Evolutionary conservation across 306 rosid genomes (phyloP).

Genomic region (Trichosanthes cucumerina): DNA sequence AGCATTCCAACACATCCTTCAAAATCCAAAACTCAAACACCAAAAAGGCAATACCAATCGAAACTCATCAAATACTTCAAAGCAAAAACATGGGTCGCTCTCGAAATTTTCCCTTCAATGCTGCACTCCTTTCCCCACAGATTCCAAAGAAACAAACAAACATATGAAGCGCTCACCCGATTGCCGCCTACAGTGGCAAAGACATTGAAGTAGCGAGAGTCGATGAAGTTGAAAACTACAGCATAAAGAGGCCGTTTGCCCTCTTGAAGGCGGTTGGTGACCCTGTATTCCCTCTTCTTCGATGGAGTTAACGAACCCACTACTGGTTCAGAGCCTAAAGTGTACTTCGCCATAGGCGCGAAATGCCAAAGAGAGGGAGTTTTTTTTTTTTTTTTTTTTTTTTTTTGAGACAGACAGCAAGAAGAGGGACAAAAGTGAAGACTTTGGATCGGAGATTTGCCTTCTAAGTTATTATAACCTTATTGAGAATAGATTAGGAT

Average conservation of each 20-base stretch:
- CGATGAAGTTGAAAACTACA: constrained; percentile 80
- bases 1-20: background rate
- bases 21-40: background rate
- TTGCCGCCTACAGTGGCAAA: constrained; percentile 95
- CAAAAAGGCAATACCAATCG: background rate
- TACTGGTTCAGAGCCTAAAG: constrained; percentile 70
- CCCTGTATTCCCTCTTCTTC: constrained; percentile 63
- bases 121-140: background rate
- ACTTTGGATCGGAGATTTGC: background rate
- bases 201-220: constrained; percentile 68
- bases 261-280: constrained; percentile 88
- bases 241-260: constrained; percentile 86
- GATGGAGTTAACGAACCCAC: constrained; percentile 41
- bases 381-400: too few species aligned
- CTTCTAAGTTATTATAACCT: background rate
- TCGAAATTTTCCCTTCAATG: background rate
- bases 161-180: constrained; percentile 31
- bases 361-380: background rate
- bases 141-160: background rate
- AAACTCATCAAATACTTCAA: background rate
- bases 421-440: background rate
- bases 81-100: background rate
- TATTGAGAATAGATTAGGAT: too few species aligned
- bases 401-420: background rate
- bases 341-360: constrained; percentile 41